Evolutionary conservation across 495 filamentous ascomycete genomes (phyloP), one percentile per base, ranked within the genome.

Genomic region (Pyronema omphalodes): DNA sequence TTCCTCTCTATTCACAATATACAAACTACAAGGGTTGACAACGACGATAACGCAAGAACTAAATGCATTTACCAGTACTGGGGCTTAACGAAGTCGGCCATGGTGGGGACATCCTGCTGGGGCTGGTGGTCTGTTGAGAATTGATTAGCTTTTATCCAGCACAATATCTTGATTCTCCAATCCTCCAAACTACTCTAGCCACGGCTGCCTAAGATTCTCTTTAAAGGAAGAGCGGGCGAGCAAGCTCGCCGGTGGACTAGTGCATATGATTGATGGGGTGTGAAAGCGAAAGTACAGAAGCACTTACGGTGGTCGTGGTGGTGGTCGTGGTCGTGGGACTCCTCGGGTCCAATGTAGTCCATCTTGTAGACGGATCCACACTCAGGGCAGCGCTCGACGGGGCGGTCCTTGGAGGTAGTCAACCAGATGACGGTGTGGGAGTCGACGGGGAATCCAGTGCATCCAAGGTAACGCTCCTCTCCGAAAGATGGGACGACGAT

Each of bases 281-380:
- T 69, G 66, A 45, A 29, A 29, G 23, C 18, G 23, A 5, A 29
- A 29, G 23, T 29, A 29, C 23, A 29, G 23, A 29, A 5, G 23
- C 61, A 43, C 43, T 54, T 61, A 61, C 66, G 62, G 56, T 60
- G 54, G 15, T 60, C 64, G 18, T 17, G 53, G 43, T 67, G 58
- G 49, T 76, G 68, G 23, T 29, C 69, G 63, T 75, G 73, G 61
- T 70, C 69, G 59, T 80, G 73, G 44, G 69, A 71, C 66, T 82
- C 74, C 64, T 75, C 63, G 33, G 87, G 83, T 37, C 91, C 91
- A 53, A 95, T 68, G 68, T 95, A 98, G 67, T 95, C 84, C 80
- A 95, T 86, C 80, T 93, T 94, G 71, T 88, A 84, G 60, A 88
- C 85, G 72, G 78, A 80, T 51, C 93, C 93, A 74, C 91, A 98